A percentile compares a stretch with the other conserved stretches of the same genome.
Conservation (phyloP, 371 early-diverging fungal genomes). For the Mucor mucedo region DNA sequence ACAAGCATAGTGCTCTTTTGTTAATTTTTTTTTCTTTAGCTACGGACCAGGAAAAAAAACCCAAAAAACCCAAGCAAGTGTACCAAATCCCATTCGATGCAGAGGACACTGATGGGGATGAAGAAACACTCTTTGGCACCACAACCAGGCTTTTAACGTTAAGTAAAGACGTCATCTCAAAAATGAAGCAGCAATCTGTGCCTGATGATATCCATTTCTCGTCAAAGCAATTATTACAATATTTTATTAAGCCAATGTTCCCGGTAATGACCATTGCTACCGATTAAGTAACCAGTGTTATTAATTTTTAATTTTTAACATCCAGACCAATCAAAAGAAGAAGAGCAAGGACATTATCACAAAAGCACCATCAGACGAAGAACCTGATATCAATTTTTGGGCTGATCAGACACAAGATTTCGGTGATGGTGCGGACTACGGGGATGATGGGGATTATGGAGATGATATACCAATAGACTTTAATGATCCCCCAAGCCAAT, state of each 20-base stretch:
- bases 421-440: constrained; percentile 15
- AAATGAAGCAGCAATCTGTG: constrained; percentile 62
- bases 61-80: constrained; percentile 32
- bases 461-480: constrained; percentile 22
- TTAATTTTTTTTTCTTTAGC: background rate
- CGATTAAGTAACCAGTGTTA: constrained; percentile 15
- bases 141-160: constrained; percentile 59
- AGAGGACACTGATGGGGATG: constrained; percentile 54
- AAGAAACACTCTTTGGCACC: constrained; percentile 73
- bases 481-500: constrained; percentile 25
- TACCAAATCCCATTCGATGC: constrained; percentile 65
- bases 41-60: constrained; percentile 30
- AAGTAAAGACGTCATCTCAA: constrained; percentile 36
- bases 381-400: constrained; percentile 48
- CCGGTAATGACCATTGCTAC: constrained; percentile 41
- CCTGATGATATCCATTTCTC: constrained; percentile 91
- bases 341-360: background rate
- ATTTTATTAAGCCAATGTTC: constrained; percentile 82
- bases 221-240: constrained; percentile 75
- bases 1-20: background rate
- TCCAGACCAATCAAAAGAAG: background rate
- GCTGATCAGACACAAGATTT: constrained; percentile 32
- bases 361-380: constrained; percentile 15
- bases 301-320: background rate
- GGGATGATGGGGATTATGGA: constrained; percentile 20